phyloP scores from a whole-genome alignment of 164 flowering plant genomes.

The Aristolochia contorta region DNA sequence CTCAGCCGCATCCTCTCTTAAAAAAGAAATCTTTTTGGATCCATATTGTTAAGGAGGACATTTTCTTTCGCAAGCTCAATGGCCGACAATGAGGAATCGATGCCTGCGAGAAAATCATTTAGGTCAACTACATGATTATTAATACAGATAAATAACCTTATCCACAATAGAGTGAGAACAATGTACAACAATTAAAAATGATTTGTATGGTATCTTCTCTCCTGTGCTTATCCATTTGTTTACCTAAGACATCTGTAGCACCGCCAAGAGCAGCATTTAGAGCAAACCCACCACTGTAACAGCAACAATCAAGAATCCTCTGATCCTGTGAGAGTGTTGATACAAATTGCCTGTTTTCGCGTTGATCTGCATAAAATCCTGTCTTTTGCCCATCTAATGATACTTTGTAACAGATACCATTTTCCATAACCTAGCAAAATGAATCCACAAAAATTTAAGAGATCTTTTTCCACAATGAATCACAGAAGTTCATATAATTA shows the following conservation, averaged over 20 bases:
- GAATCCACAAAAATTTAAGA: background rate
- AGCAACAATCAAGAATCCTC: slow-evolving; percentile 80
- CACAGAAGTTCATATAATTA: too few species aligned
- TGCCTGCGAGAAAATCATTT: slow-evolving; percentile 31
- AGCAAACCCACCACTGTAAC: slow-evolving; percentile 98
- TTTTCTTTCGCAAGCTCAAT: slow-evolving; percentile 85
- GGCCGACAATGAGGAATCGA: slow-evolving; percentile 78
- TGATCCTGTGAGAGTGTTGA: slow-evolving; percentile 58
- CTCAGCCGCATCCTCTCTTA: slow-evolving; percentile 59
- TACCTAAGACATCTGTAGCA: slow-evolving; percentile 76
- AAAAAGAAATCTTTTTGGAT: slow-evolving; percentile 53
- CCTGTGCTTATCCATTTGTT: background rate
- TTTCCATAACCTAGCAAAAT: slow-evolving; percentile 58
- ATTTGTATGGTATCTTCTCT: background rate
- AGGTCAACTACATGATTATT: background rate
- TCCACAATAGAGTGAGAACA: background rate
- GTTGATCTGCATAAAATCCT: slow-evolving; percentile 98
- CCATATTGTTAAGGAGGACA: slow-evolving; percentile 56
- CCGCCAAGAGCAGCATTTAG: slow-evolving; percentile 78
- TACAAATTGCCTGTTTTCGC: slow-evolving; percentile 77
- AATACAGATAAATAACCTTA: too few species aligned
- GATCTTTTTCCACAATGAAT: background rate
- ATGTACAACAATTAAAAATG: background rate
- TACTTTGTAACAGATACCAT: slow-evolving; percentile 62
- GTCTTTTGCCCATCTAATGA: slow-evolving; percentile 91